Evolutionary conservation across 257 asterid species (phyloP).

Genomic region (Forsythia viridissima): DNA sequence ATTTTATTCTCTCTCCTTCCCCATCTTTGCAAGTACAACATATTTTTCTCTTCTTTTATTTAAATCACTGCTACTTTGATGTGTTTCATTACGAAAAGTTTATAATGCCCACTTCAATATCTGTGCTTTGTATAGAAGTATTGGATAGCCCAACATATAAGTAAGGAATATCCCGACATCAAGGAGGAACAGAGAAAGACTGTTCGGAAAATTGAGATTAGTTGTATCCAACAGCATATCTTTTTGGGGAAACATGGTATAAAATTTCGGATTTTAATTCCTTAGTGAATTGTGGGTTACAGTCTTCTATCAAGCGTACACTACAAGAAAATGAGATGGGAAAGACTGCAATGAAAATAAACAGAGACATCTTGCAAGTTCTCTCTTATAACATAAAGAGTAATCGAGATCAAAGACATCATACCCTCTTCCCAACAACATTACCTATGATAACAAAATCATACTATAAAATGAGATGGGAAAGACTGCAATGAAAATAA

Average conservation of each 20-base stretch:
- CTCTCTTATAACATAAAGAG: too few species aligned
- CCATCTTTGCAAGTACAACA: neutral
- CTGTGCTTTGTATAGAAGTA: neutral
- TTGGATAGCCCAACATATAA: neutral
- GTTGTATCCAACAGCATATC: too few species aligned
- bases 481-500: too few species aligned
- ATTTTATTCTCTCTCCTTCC: neutral
- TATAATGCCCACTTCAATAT: neutral
- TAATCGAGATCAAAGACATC: too few species aligned
- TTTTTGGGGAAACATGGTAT: too few species aligned
- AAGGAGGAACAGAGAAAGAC: neutral
- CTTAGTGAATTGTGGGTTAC: neutral
- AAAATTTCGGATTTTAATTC: too few species aligned
- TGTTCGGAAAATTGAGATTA: neutral
- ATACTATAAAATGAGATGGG: neutral
- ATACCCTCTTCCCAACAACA: too few species aligned
- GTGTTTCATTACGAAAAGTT: neutral
- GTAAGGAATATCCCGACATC: neutral
- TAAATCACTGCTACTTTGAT: too few species aligned
- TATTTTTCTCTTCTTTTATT: too few species aligned
- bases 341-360: too few species aligned
- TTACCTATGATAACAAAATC: too few species aligned
- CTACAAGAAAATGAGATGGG: neutral
- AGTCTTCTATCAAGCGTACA: neutral
- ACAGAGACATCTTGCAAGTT: neutral